These are phyloP conservation scores for Nemania sp. DNA, from an alignment of 2,329 filamentous ascomycete species.

Conservation along the genomic window DNA sequence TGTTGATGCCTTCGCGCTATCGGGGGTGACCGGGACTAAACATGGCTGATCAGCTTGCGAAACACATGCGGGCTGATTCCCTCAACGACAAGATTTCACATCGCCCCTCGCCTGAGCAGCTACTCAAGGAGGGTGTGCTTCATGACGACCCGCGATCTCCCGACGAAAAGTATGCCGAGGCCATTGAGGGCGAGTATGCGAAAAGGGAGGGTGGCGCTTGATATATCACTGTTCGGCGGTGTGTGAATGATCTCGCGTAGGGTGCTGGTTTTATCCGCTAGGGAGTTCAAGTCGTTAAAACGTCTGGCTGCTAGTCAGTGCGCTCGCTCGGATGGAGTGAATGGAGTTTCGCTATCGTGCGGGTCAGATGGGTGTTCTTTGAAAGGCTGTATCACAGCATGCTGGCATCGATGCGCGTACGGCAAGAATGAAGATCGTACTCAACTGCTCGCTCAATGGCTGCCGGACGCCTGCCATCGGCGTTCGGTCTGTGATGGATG, in stretches of 20 bases:
- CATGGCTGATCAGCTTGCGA: constrained; percentile 61
- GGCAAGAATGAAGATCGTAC: too few relatives aligned
- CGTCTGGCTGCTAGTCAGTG: too few relatives aligned
- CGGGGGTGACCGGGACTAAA: neutral
- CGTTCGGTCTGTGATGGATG: too few relatives aligned
- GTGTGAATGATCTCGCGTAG: neutral
- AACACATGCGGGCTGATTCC: constrained; percentile 83
- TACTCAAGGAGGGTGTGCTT: constrained; percentile 80
- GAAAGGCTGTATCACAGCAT: too few relatives aligned
- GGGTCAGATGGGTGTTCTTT: too few relatives aligned
- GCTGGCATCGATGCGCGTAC: too few relatives aligned
- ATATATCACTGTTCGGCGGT: constrained; percentile 20
- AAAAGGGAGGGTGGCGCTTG: constrained; percentile 65
- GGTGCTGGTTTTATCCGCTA: too few relatives aligned
- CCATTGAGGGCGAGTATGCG: constrained; percentile 66
- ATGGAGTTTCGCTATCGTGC: too few relatives aligned
- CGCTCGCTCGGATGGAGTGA: too few relatives aligned
- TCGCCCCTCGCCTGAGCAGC: constrained; percentile 73
- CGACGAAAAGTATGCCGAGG: constrained; percentile 61
- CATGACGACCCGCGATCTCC: constrained; percentile 66
- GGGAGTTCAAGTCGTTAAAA: too few relatives aligned
- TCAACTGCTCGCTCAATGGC: too few relatives aligned
- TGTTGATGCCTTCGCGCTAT: neutral
- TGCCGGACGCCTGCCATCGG: too few relatives aligned
- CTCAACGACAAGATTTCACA: constrained; percentile 85